These are phyloP conservation scores for Talaromyces sp. DNA, from an alignment of 2,329 filamentous ascomycete genomes.

Conservation along the genomic window DNA sequence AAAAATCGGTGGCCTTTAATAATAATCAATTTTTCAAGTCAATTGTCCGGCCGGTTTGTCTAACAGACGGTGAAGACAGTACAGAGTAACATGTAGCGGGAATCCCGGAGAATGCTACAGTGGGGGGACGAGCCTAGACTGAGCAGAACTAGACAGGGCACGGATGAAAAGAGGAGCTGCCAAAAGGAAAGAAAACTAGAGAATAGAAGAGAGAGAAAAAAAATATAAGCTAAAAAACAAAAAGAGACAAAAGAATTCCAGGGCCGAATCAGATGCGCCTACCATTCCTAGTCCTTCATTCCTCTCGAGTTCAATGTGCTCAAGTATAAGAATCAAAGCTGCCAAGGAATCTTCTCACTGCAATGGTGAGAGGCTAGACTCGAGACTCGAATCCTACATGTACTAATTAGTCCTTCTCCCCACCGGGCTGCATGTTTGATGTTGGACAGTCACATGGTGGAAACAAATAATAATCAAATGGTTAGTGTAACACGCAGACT, in stretches of 20 bases:
- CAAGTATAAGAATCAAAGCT: no score
- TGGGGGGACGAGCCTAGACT: not conserved
- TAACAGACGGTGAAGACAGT: not conserved
- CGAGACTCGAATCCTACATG: no score
- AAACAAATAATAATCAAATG: not conserved
- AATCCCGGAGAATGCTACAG: not conserved
- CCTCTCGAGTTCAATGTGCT: not conserved
- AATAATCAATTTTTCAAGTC: not conserved
- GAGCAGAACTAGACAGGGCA: not conserved
- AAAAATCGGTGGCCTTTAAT: no score
- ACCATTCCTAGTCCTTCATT: not conserved
- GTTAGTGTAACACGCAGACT: not conserved
- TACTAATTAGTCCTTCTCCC: no score
- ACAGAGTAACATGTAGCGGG: not conserved
- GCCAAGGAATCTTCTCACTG: no score
- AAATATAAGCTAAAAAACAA: slow-evolving; percentile 6
- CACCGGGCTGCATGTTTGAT: no score
- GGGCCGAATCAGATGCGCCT: not conserved
- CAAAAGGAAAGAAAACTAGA: slow-evolving; percentile 11
- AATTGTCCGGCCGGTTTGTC: not conserved
- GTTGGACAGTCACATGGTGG: no score
- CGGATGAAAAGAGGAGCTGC: not conserved
- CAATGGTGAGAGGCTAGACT: not conserved
- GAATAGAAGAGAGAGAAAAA: not conserved
- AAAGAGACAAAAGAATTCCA: not conserved